Base-by-base conservation (phyloP, 75 land plant genomes). In the Pinus albicaulis region DNA sequence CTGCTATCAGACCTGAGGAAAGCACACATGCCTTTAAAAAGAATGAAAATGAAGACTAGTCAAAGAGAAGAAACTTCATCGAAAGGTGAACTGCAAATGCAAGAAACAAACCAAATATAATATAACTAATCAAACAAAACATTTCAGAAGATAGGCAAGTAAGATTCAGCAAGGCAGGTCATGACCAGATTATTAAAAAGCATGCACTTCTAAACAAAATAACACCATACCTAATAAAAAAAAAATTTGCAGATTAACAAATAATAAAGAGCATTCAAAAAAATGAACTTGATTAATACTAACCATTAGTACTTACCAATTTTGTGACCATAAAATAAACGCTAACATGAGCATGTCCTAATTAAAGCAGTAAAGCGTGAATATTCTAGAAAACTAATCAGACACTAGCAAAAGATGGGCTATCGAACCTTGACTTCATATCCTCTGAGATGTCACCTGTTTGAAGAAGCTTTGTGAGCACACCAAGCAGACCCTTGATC, bases 401-500 rank as follows among this genome's bases (percentile, higher is more conserved):
- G 20, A 41, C 41, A 2, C 41, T 41, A 41, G 71, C 23, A 68
- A 41, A 5, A 41, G 71, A n/a, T 68, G 41, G 34, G 71, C 53
- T 55, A 13, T 6, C 77, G 71, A 56, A 87, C 95, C 90, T 82
- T 36, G 79, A 68, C 22, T 71, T 41, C 26, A 52, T 48, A 70
- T 15, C 72, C 78, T 80, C 78, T 61, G 75, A 34, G 20, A 75
- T 72, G 16, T 69, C 91, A 70, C 82, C 88, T 57, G 55, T 81
- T 53, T 60, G 77, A 38, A 92, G 75, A 73, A 91, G 76, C 63
- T 76, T 64, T 24, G 59, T 24, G 26, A 93, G 74, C 71, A 85
- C 74, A 53, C 72, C 76, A 34, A 91, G 73, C 36, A 93, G 62
- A 24, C 74, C 71, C 58, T 71, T 62, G 25, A 93, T 64, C 58